A percentile compares a stretch with the other conserved stretches of the same genome.
Conservation (phyloP, 148 eudicot species). For the Nyssa sinensis region DNA sequence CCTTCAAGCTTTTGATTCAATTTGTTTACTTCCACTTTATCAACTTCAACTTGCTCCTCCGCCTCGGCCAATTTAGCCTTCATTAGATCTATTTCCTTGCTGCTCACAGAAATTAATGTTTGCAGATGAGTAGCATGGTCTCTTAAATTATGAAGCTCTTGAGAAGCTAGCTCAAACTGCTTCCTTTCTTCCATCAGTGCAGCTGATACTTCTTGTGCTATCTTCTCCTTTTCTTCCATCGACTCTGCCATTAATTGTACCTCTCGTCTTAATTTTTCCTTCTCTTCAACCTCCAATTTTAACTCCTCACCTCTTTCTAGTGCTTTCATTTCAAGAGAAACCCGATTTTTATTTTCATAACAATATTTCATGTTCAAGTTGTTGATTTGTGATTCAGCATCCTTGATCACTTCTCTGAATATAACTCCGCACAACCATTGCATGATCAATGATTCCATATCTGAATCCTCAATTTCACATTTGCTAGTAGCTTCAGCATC, state of each 20-base stretch:
- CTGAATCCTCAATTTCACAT: conserved; percentile 35
- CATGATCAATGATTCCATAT: conserved; percentile 33
- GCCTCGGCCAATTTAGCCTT: conserved; percentile 33
- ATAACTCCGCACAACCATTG: conserved; percentile 45
- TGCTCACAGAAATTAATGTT: conserved; percentile 26
- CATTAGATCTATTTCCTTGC: conserved; percentile 36
- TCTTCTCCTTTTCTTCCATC: conserved; percentile 44
- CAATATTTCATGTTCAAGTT: conserved; percentile 25
- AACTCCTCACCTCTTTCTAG: conserved; percentile 37
- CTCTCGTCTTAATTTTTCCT: conserved; percentile 38
- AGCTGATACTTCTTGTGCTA: conserved; percentile 28
- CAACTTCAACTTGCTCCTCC: conserved; percentile 37
- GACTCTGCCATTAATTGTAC: conserved; percentile 25
- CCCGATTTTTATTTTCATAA: conserved; percentile 30
- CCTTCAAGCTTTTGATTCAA: conserved; percentile 37
- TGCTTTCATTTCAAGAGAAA: conserved; percentile 37
- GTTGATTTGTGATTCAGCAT: conserved; percentile 35
- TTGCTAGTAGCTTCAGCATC: neutral
- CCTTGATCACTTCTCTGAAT: conserved; percentile 39
- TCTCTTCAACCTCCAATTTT: conserved; percentile 42
- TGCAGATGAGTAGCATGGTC: conserved; percentile 26
- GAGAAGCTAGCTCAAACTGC: conserved; percentile 30
- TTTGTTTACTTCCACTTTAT: conserved; percentile 24
- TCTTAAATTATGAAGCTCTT: conserved; percentile 36
- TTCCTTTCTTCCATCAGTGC: conserved; percentile 33